Base-by-base conservation (phyloP, 371 early-diverging fungal species). In the Mucor racemosus region DNA sequence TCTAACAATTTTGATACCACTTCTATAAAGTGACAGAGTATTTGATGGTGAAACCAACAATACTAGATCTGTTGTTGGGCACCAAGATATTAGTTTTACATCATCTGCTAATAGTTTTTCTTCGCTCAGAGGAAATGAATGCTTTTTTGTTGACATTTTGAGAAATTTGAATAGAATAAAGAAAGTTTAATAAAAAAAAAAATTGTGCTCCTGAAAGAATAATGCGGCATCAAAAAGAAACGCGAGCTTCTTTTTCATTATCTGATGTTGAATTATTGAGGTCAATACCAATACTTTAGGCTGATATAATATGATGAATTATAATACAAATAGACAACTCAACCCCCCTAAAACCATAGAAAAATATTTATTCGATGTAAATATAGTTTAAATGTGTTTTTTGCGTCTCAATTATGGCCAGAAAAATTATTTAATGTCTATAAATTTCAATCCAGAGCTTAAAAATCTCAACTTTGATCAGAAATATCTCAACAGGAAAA, bases 11-110 rank as follows among this genome's bases (percentile, higher is more conserved):
- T 33, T 17, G n/a, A 40, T 44, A 13, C 56, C 62, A 21, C 35
- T 44, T 44, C 73, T 44, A 39, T 65, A 68, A 0, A 73, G 46
- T 15, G 62, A 46, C 31, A 73, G 34, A 4, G 19, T 35, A 15
- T 66, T 55, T 31, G 58, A 34, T 0, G 38, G 17, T 0, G 73
- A 68, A n/a, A 73, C 69, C 0, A 73, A 40, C 36, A 73, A 46
- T 10, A 73, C 59, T 5, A 73, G 59, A 64, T 73, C 73, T 5
- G 69, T 39, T 33, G 66, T 66, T 34, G 73, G 73, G 7, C 73
- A 73, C 62, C 68, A 73, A 21, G 73, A 68, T 14, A 73, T 54
- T 13, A 73, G 4, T 3, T 42, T 56, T 4, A 62, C 62, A 15
- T 60, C 33, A 11, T 70, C 66, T 8, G 26, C 21, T 13, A 69